Evolutionary conservation across 352 stramenopile genomes (phyloP).

Genomic region (Thalassiosira exigua): DNA sequence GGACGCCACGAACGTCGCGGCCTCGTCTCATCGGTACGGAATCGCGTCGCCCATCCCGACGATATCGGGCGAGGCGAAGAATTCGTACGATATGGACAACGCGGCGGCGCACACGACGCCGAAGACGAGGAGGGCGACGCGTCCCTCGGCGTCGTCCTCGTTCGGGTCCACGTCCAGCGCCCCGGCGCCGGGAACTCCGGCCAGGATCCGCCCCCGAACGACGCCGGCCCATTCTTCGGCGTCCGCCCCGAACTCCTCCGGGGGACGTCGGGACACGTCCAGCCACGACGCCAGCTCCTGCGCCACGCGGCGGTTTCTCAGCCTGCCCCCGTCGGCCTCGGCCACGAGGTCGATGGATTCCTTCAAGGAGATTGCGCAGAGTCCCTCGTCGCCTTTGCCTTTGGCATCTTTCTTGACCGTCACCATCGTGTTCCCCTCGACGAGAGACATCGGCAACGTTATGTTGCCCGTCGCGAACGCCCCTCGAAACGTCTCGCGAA

Average conservation of each 20-base stretch:
- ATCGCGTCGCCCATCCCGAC: too few relatives aligned
- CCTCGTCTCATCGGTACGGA: too few relatives aligned
- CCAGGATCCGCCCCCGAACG: slow-evolving; percentile 27
- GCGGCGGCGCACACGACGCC: slow-evolving; percentile 14
- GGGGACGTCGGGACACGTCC: slow-evolving; percentile 27
- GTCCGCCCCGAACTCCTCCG: not conserved
- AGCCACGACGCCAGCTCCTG: slow-evolving; percentile 39
- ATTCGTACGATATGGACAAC: slow-evolving; percentile 30
- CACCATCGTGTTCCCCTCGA: slow-evolving; percentile 35
- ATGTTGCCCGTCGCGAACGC: slow-evolving; percentile 38
- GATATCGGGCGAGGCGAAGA: slow-evolving; percentile 25
- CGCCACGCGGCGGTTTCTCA: slow-evolving; percentile 36
- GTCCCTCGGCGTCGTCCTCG: slow-evolving; percentile 29
- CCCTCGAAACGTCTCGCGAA: slow-evolving; percentile 34
- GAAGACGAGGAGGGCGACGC: slow-evolving; percentile 28
- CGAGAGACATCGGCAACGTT: slow-evolving; percentile 27
- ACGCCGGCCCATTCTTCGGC: slow-evolving; percentile 27
- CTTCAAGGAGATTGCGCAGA: slow-evolving; percentile 5
- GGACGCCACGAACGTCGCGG: too few relatives aligned
- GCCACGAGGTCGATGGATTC: slow-evolving; percentile 38
- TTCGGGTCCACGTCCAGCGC: slow-evolving; percentile 46
- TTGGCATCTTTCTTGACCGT: slow-evolving; percentile 4
- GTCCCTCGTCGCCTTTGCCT: not conserved
- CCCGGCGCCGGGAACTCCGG: slow-evolving; percentile 23
- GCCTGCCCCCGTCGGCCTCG: slow-evolving; percentile 25